Percentiles rank a stretch among this genome's conserved stretches.
phyloP scores from a whole-genome alignment of 306 rosid genomes.

The Vigna unguiculata region DNA sequence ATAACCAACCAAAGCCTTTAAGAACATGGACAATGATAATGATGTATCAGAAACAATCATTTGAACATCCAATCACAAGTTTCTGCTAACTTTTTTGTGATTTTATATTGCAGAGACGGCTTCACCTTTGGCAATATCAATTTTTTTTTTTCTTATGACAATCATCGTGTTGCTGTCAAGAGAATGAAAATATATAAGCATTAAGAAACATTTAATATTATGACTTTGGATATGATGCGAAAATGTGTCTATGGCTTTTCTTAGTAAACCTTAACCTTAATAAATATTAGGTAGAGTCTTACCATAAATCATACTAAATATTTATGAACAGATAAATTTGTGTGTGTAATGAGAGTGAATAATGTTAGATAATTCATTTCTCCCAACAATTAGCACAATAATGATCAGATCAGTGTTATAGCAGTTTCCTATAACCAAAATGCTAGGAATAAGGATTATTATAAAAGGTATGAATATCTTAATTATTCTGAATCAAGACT shows the following conservation, averaged over 20 bases:
- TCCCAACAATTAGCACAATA: background rate
- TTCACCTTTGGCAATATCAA: background rate
- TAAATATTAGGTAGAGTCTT: background rate
- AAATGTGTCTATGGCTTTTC: background rate
- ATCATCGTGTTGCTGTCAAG: background rate
- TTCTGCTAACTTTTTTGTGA: background rate
- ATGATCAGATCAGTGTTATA: background rate
- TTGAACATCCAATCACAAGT: background rate
- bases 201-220: background rate
- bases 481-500: background rate
- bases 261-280: background rate
- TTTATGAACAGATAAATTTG: background rate
- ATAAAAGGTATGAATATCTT: background rate
- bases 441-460: constrained; percentile 2
- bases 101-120: constrained; percentile 7
- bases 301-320: background rate
- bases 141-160: background rate
- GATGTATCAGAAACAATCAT: too few relatives aligned
- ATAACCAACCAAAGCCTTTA: background rate
- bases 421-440: constrained; percentile 5
- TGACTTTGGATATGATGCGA: background rate
- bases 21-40: background rate
- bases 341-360: background rate
- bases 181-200: background rate
- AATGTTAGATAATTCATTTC: too few relatives aligned